Evolutionary conservation across 495 filamentous ascomycete genomes (phyloP).

Genomic region (Barbatosphaeria neglecta): DNA sequence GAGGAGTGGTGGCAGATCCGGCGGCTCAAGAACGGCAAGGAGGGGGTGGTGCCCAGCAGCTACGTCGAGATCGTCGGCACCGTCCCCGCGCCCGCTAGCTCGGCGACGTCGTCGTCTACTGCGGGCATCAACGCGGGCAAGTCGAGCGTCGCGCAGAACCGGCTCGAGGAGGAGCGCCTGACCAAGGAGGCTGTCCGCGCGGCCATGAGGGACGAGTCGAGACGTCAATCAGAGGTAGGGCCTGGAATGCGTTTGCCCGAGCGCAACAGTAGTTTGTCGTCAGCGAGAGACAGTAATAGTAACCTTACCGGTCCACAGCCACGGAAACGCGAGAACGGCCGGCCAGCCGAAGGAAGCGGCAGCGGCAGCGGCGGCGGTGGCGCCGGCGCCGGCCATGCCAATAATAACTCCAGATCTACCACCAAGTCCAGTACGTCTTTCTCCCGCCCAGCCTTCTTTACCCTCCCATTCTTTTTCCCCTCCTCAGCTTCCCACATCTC

Average conservation of each 20-base stretch:
- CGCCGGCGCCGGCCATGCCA: neutral
- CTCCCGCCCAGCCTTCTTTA: no score
- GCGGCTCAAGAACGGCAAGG: conserved; percentile 76
- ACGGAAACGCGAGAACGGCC: conserved; percentile 57
- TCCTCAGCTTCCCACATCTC: no score
- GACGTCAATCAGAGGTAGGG: conserved; percentile 59
- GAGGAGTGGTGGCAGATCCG: conserved; percentile 99
- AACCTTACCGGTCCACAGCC: conserved; percentile 52
- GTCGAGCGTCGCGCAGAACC: conserved; percentile 72
- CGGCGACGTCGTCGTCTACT: conserved; percentile 17
- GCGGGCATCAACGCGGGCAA: conserved; percentile 51
- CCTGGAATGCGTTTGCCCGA: conserved; percentile 58
- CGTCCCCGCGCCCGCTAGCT: conserved; percentile 26
- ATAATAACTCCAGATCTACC: conserved; percentile 30
- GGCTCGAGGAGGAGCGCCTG: conserved; percentile 68
- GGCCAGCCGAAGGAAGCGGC: conserved; percentile 23
- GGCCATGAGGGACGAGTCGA: conserved; percentile 41
- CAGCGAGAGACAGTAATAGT: conserved; percentile 39
- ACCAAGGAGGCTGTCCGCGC: conserved; percentile 62
- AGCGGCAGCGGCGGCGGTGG: neutral
- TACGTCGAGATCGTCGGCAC: conserved; percentile 80
- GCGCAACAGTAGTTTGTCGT: conserved; percentile 53
- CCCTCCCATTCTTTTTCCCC: no score
- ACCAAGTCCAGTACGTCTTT: conserved; percentile 62
- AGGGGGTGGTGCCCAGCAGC: conserved; percentile 96